Conservation (phyloP, 108 stramenopile genomes). For the Schizochytrium sp. region DNA sequence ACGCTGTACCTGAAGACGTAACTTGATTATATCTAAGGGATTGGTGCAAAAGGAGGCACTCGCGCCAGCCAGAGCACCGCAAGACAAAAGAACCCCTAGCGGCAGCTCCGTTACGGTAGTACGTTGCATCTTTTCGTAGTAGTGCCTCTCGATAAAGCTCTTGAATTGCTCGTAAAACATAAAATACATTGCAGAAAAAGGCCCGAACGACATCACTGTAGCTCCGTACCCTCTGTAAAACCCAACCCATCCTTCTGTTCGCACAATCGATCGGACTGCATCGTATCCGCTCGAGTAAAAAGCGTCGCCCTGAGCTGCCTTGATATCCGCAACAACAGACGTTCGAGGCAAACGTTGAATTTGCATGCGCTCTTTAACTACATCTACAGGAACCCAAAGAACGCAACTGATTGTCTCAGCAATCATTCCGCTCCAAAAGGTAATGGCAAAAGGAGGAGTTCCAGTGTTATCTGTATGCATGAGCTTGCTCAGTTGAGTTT, state of each 20-base stretch:
- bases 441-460: constrained; percentile 62
- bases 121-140: constrained; percentile 10
- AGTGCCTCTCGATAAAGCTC: constrained; percentile 59
- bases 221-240: constrained; percentile 93
- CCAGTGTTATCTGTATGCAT: not conserved
- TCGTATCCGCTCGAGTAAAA: constrained; percentile 84
- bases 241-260: constrained; percentile 85
- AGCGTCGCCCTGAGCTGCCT: constrained; percentile 15
- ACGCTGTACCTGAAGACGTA: constrained; percentile 89
- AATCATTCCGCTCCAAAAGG: constrained; percentile 83
- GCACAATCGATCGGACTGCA: constrained; percentile 81
- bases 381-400: constrained; percentile 96
- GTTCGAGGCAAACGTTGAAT: constrained; percentile 75
- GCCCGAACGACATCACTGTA: constrained; percentile 92
- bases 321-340: not conserved
- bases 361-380: constrained; percentile 96
- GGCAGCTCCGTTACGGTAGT: constrained; percentile 67
- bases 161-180: constrained; percentile 92
- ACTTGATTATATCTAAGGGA: constrained; percentile 96
- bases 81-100: constrained; percentile 77
- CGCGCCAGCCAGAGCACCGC: constrained; percentile 87
- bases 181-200: constrained; percentile 96
- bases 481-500: constrained; percentile 61
- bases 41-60: constrained; percentile 92
- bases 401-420: constrained; percentile 92